A percentile compares a stretch with the other conserved stretches of the same genome.
Conservation (phyloP, 163 green algal species). For the Scenedesmus sp. region DNA sequence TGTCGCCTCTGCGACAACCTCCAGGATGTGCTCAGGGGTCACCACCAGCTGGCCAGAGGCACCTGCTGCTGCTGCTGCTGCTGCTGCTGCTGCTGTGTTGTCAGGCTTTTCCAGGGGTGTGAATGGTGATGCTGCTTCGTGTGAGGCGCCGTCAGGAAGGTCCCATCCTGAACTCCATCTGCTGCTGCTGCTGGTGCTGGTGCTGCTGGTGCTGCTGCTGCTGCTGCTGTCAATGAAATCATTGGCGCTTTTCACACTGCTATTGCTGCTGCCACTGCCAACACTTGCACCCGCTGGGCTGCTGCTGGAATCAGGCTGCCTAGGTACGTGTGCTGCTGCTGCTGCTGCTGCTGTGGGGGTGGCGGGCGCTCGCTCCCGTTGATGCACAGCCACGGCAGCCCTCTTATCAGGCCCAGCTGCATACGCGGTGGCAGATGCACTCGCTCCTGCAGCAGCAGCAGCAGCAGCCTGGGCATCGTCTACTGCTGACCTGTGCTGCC, state of each 20-base stretch:
- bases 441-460: neutral
- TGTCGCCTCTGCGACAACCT: conserved; percentile 77
- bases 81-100: conserved; percentile 4
- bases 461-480: conserved; percentile 3
- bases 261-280: neutral
- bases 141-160: too few relatives aligned
- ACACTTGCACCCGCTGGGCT: neutral
- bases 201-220: neutral
- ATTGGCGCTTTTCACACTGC: too few relatives aligned
- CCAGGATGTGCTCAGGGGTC: conserved; percentile 66
- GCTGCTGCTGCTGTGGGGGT: conserved; percentile 3
- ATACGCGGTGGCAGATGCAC: conserved; percentile 13
- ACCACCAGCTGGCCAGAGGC: conserved; percentile 46
- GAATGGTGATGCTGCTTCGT: neutral
- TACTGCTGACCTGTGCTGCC: neutral
- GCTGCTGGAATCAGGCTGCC: neutral
- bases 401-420: neutral
- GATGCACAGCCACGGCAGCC: conserved; percentile 20
- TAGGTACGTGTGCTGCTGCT: conserved; percentile 18
- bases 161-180: too few relatives aligned
- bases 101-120: neutral
- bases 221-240: too few relatives aligned
- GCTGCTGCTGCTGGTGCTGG: neutral
- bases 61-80: neutral
- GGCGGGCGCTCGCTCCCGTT: neutral